Evolutionary conservation across 2,329 filamentous ascomycete genomes (phyloP), one percentile per base, ranked within the genome.

Genomic region (Aspergillus awamori): DNA sequence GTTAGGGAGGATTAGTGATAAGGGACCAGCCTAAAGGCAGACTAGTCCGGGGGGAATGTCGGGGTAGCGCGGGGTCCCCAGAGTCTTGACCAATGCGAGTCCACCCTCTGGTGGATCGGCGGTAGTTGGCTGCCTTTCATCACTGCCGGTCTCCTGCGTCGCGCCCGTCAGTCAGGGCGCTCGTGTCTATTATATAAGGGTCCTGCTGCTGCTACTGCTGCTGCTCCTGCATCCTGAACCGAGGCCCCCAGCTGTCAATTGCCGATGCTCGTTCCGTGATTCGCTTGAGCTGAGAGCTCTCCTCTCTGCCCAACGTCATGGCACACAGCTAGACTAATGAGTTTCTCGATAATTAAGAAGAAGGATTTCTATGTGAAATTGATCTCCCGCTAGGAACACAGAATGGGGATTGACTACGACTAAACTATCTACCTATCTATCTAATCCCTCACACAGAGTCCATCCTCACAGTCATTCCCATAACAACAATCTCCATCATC

Each of bases 321-420:
- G 33, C 8, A 45, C 20, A 2, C 10, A 22, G 20, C 41, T 45
- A 0, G 41, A 45, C 41, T 11, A 43, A 39, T 20, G 11, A 15
- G 2, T 20, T 53, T 36, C 10, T 36, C 11, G 11, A 4, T 5
- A 13, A 13, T 2, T 4, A 6, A 13, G 13, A 4, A 36, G 33
- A 15, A 36, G 33, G 33, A 36, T 36, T 15, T 5, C 33, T 11
- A 36, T 36, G 33, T 36, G 33, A 36, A 36, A 36, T 36, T 36
- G 33, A 36, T 36, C 33, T 2, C 33, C 30, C 33, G 11, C 11
- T 15, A 36, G 33, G 33, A 11, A 36, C 10, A 36, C 20, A 15
- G 33, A 15, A 2, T 36, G 33, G 1, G 78, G 65, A 45, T 76
- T 20, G 20, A 72, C 0, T 13, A 6, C 33, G 53, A 51, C 13